Evolutionary conservation across 1,284 basidiomycete species (phyloP), one percentile per base, ranked within the genome.

Genomic region (Rhodotorula sp.): DNA sequence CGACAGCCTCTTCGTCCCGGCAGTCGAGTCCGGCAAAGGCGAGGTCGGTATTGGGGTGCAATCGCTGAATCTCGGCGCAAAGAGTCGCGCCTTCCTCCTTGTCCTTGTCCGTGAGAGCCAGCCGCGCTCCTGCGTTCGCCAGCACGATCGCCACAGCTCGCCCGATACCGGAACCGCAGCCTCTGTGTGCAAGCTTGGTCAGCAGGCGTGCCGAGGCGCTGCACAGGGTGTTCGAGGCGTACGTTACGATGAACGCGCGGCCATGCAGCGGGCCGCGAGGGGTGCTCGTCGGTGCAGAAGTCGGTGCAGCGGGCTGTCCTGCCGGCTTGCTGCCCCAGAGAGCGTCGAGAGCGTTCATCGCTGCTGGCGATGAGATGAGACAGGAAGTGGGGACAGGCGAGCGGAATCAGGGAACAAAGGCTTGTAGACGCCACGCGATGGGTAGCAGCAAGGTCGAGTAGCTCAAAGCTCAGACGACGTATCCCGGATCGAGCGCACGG

Each of bases 51-150:
- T 72, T 60, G 17, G 44, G 44, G 14, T 53, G 27, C 2, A 46
- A 7, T 10, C 44, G 27, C 58, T 71, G 59, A 48, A 76, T 66
- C 64, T 71, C 71, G 23, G 65, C 56, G 57, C 75, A 76, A 21
- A 71, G 34, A 1, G 54, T 62, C 3, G 64, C 45, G 27, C 75
- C 75, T 0, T 41, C 66, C 7, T 72, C 56, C 0, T 53, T 45
- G 44, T 73, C 67, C 49, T 46, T 56, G 63, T 76, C 75, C 7
- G 71, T 73, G n/a, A 76, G 55, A 12, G 75, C 75, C n/a, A 76
- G 64, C 0, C 70, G 46, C 3, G 60, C 68, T 16, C 75, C 75
- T 5, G 46, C 44, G 3, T 56, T 60, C 3, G 75, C 75, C n/a
- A 76, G 65, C 17, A 69, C 48, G 41, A 74, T 55, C 10, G 75